These are phyloP conservation scores for Triticum turgidum DNA, from an alignment of 176 grass and related monocot species.

Conservation along the genomic window DNA sequence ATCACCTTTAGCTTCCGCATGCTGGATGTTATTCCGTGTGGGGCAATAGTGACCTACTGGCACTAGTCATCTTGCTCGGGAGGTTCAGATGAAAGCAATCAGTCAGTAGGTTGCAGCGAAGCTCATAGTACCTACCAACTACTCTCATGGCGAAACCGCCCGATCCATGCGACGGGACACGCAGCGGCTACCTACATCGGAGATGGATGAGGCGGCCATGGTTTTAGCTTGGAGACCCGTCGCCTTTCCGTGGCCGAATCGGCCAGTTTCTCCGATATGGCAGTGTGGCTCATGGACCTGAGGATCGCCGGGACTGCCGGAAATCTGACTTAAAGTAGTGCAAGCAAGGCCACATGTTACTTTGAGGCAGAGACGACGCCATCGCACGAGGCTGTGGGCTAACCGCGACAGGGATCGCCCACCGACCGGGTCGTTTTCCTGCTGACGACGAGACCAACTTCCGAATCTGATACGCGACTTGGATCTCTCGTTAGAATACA, in stretches of 20 bases:
- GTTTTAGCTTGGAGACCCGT: not conserved
- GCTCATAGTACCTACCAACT: not conserved
- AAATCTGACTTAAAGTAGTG: not conserved
- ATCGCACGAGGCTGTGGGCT: conserved; percentile 2
- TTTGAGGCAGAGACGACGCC: not conserved
- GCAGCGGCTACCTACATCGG: not conserved
- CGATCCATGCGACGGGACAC: not conserved
- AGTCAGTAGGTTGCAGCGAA: not conserved
- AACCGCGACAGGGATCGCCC: conserved; percentile 32
- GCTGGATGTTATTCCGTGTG: not conserved
- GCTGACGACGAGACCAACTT: not conserved
- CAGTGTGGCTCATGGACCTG: not conserved
- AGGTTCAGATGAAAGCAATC: conserved; percentile 1
- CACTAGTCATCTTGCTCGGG: not conserved
- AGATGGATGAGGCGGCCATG: not conserved
- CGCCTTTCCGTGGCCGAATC: not conserved
- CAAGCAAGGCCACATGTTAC: not conserved
- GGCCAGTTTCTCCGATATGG: not conserved
- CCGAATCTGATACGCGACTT: not conserved
- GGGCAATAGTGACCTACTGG: not conserved
- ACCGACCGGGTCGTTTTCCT: conserved; percentile 33
- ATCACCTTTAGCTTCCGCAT: conserved; percentile 10
- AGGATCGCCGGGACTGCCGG: not conserved
- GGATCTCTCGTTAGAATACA: not conserved
- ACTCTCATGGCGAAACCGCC: not conserved